Conservation (phyloP, 2,329 filamentous ascomycete species). For the Bimuria novae-zelandiae region DNA sequence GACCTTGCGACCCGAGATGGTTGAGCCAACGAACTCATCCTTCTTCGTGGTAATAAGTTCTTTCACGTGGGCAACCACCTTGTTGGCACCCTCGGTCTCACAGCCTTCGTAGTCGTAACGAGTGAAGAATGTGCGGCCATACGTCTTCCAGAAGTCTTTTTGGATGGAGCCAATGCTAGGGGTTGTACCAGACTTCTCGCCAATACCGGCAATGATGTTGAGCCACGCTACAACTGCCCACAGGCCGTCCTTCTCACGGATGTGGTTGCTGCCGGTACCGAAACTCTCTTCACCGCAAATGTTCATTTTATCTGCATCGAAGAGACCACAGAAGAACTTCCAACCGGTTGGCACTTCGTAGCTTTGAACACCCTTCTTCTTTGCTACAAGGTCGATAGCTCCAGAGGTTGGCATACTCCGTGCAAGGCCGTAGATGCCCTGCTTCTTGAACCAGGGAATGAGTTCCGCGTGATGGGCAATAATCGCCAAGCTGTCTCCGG, state of each 20-base stretch:
- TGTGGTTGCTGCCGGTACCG: conserved; percentile 97
- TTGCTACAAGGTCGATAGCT: conserved; percentile 92
- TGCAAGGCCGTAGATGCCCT: conserved; percentile 92
- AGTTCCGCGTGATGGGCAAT: conserved; percentile 96
- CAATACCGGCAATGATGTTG: conserved; percentile 96
- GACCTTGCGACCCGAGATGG: conserved; percentile 80
- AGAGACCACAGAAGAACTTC: conserved; percentile 98
- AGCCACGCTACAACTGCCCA: conserved; percentile 98
- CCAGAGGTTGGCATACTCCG: conserved; percentile 98
- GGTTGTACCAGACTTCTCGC: conserved; percentile 77
- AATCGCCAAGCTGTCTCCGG: conserved; percentile 95
- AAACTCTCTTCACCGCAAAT: conserved; percentile 99
- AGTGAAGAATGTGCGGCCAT: conserved; percentile 98
- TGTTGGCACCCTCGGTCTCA: conserved; percentile 86
- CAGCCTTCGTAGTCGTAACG: conserved; percentile 98
- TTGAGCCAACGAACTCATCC: conserved; percentile 80
- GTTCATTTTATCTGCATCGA: conserved; percentile 98
- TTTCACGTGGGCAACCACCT: conserved; percentile 81
- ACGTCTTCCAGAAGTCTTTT: conserved; percentile 93
- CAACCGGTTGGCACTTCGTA: conserved; percentile 99
- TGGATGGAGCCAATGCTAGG: conserved; percentile 97
- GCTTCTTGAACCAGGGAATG: conserved; percentile 98
- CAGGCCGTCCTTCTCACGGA: conserved; percentile 97
- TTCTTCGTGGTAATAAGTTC: conserved; percentile 73
- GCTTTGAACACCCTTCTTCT: conserved; percentile 86